phyloP scores from a whole-genome alignment of 2,329 filamentous ascomycete species.

The Dactylonectria macrodidyma region DNA sequence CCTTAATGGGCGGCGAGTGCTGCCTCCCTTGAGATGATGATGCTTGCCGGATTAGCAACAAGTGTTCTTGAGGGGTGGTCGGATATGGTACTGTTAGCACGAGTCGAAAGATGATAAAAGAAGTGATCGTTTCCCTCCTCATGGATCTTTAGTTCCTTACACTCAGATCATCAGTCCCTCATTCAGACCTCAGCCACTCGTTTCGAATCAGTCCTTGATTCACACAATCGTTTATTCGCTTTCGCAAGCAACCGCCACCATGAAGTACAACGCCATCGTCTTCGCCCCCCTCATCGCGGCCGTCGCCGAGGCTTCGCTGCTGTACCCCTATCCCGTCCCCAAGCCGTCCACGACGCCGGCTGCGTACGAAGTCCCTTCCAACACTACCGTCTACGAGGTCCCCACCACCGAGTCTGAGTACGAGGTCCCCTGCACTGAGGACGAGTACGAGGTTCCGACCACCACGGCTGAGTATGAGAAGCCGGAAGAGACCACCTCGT shows the following conservation, averaged over 20 bases:
- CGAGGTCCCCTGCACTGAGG: slow-evolving; percentile 3
- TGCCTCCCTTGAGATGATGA: neutral
- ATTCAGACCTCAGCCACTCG: slow-evolving; percentile 33
- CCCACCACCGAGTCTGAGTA: slow-evolving; percentile 12
- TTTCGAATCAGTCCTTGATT: slow-evolving; percentile 31
- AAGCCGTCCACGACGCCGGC: slow-evolving; percentile 48
- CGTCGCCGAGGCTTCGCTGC: slow-evolving; percentile 29
- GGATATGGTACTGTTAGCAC: neutral
- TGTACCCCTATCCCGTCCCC: slow-evolving; percentile 32
- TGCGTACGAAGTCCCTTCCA: slow-evolving; percentile 56
- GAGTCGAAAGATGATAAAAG: slow-evolving; percentile 24
- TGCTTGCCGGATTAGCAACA: neutral
- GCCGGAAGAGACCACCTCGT: slow-evolving; percentile 2
- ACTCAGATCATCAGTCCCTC: slow-evolving; percentile 26
- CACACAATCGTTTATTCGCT: slow-evolving; percentile 13
- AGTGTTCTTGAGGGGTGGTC: no score
- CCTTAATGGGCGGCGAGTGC: neutral
- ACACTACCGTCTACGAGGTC: slow-evolving; percentile 52
- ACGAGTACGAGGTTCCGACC: neutral
- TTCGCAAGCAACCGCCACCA: slow-evolving; percentile 16
- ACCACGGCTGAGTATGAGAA: neutral
- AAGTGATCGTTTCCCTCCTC: neutral
- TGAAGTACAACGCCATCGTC: slow-evolving; percentile 38
- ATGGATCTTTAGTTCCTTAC: slow-evolving; percentile 10
- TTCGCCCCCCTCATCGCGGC: slow-evolving; percentile 42